A percentile compares a stretch with the other conserved stretches of the same genome.
These are phyloP conservation scores for Mortierella antarctica DNA, from an alignment of 192 early-diverging fungal genomes.

Conservation along the genomic window DNA sequence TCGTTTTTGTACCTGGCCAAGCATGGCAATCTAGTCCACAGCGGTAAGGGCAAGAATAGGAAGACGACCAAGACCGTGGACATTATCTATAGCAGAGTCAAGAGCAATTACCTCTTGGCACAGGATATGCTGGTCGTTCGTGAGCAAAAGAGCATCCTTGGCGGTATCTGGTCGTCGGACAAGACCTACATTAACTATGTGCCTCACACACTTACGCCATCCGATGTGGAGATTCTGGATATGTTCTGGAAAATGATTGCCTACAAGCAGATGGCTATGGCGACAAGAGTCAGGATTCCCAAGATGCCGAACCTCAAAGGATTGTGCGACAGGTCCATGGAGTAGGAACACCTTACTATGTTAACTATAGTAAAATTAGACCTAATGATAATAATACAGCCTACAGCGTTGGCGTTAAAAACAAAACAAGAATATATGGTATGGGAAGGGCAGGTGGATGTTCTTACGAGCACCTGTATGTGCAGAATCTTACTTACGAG, in stretches of 20 bases:
- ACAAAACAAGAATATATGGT: too few species aligned
- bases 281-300: background rate
- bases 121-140: slow-evolving; percentile 19
- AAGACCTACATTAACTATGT: slow-evolving; percentile 2
- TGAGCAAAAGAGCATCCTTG: background rate
- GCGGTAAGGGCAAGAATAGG: background rate
- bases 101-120: slow-evolving; percentile 8
- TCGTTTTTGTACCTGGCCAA: slow-evolving; percentile 13
- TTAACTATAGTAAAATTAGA: too few species aligned
- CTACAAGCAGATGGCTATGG: slow-evolving; percentile 25
- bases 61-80: background rate
- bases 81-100: slow-evolving; percentile 7
- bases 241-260: slow-evolving; percentile 32
- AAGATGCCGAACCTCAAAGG: slow-evolving; percentile 14
- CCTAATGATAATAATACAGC: too few species aligned
- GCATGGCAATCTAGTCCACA: background rate
- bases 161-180: background rate
- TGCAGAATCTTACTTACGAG: too few species aligned
- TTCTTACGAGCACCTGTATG: too few species aligned
- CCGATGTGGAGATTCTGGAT: slow-evolving; percentile 15
- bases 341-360: too few species aligned
- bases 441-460: too few species aligned
- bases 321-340: too few species aligned
- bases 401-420: too few species aligned
- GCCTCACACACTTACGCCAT: slow-evolving; percentile 15